A percentile compares a stretch with the other conserved stretches of the same genome.
These are phyloP conservation scores for Nidula microcarpa DNA, from an alignment of 768 basidiomycete species.

Conservation along the genomic window DNA sequence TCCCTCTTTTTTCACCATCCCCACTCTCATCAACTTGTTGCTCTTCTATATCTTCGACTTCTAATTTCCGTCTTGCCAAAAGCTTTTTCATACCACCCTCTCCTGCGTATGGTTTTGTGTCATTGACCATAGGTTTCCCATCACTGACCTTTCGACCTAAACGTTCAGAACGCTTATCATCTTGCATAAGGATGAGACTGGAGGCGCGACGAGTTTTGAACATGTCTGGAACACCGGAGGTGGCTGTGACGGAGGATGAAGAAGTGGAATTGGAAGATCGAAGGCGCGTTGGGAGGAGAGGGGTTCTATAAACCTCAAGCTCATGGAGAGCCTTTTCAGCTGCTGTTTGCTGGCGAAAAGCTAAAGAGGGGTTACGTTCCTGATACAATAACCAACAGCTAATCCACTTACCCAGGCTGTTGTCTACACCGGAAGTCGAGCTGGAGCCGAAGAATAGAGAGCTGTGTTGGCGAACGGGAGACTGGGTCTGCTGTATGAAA, in stretches of 20 bases:
- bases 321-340: constrained; percentile 70
- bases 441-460: constrained; percentile 42
- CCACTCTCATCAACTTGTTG: constrained; percentile 27
- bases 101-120: constrained; percentile 75
- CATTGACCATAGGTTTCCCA: constrained; percentile 38
- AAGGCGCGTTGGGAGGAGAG: constrained; percentile 63
- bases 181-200: constrained; percentile 54
- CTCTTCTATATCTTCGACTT: constrained; percentile 45
- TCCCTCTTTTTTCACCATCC: constrained; percentile 10
- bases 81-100: constrained; percentile 78
- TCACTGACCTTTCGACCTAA: constrained; percentile 35
- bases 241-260: constrained; percentile 23
- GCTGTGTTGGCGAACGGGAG: constrained; percentile 49
- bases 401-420: background rate
- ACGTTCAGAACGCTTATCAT: constrained; percentile 48
- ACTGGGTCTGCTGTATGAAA: constrained; percentile 31
- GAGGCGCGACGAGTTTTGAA: constrained; percentile 51
- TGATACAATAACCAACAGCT: too few species aligned
- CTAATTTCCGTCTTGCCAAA: constrained; percentile 57
- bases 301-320: constrained; percentile 77
- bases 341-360: constrained; percentile 32
- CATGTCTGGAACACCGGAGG: constrained; percentile 52
- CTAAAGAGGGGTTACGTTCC: background rate
- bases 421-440: constrained; percentile 21
- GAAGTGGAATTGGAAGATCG: constrained; percentile 29